Base-by-base conservation (phyloP, 345 rosid species). In the Dipteronia sinensis region DNA sequence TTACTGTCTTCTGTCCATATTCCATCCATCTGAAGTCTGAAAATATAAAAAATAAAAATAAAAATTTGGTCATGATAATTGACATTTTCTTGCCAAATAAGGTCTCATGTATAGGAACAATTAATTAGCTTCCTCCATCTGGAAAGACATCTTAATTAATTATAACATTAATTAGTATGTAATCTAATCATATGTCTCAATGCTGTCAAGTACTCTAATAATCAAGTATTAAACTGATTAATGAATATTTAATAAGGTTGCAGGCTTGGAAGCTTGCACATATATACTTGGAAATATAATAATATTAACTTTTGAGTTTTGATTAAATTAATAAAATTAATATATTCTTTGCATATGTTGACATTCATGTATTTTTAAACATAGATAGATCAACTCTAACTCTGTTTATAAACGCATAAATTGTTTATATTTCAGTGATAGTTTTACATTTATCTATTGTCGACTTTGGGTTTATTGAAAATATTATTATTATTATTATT, bases 91-190 rank as follows among this genome's bases (percentile, higher is more conserved):
- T 23, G 73, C 27, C 2, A 3, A 25, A 25, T 1, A 13, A 64
- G 4, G 38, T 34, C 38, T 34, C 38, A 34, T 34, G 38, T 5
- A 34, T 34, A 1, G 38, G 38, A 34, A 34, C 4, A 34, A 34
- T 34, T 34, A 34, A 34, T 34, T 34, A 17, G 27, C 25, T 31
- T 31, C 27, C 15, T 17, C 29, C 65, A 71, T 46, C 65, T 29
- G 74, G 65, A 55, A 71, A 53, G 74, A 55, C 55, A 55, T 25
- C 17, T 34, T 34, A 34, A 34, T 72, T n/a, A 31, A 17, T 71
- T 19, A 55, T 55, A 1, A 59, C 17, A 71, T 53, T 51, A 12
- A 69, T 15, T 15, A 22, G 13, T 49, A 3, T 2, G 25, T 47
- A 13, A 22, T 12, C 5, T 6, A 16, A 22, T 8, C 31, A 17